Conservation (phyloP, 2,329 filamentous ascomycete species). For the Colletotrichum salicis region DNA sequence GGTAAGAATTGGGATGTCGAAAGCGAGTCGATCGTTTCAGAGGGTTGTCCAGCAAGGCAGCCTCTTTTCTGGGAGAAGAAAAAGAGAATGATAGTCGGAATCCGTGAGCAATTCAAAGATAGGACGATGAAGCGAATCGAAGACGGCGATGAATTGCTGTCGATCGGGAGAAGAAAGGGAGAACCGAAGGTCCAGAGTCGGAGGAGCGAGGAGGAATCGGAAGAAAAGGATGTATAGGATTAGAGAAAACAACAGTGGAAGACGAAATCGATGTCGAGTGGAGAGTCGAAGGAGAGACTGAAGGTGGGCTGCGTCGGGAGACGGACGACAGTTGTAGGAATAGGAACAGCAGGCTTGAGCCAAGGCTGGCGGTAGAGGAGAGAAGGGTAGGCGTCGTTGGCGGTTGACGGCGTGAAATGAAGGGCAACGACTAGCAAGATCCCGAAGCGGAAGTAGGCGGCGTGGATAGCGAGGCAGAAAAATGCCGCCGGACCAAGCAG, state of each 20-base stretch:
- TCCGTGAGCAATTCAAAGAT: not conserved
- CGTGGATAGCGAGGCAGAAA: constrained; percentile 27
- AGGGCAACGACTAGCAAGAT: constrained; percentile 24
- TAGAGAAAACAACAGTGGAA: constrained; percentile 10
- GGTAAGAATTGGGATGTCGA: constrained; percentile 1
- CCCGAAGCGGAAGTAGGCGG: constrained; percentile 32
- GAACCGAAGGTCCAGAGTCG: not conserved
- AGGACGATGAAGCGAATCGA: constrained; percentile 18
- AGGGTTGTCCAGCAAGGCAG: constrained; percentile 36
- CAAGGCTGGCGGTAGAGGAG: constrained; percentile 18
- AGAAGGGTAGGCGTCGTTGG: constrained; percentile 21
- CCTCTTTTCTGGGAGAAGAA: constrained; percentile 27
- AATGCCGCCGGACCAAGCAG: constrained; percentile 2
- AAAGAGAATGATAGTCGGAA: constrained; percentile 27
- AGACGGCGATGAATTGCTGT: constrained; percentile 15
- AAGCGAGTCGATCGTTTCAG: constrained; percentile 24
- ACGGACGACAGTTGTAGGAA: constrained; percentile 17
- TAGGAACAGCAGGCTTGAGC: constrained; percentile 23
- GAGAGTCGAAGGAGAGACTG: not conserved
- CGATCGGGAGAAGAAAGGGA: constrained; percentile 8
- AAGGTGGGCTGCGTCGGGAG: constrained; percentile 2
- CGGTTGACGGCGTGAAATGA: constrained; percentile 31
- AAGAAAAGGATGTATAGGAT: constrained; percentile 24
- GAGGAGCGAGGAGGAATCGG: constrained; percentile 27
- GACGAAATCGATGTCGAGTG: constrained; percentile 17